Base-by-base conservation (phyloP, 305 asterid species). In the Fraxinus sp. region DNA sequence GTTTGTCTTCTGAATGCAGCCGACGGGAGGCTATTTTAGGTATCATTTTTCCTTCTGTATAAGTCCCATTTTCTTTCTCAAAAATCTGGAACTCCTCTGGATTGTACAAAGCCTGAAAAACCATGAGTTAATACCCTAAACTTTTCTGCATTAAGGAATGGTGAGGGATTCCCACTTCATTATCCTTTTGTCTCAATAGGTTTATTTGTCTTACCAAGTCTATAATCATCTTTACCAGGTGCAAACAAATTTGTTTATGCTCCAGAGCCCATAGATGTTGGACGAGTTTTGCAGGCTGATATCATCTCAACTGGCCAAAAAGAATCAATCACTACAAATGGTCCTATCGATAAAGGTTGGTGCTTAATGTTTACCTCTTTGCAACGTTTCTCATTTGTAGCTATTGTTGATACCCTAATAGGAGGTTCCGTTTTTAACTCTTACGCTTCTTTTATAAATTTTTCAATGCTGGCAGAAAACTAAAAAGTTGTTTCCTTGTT, bases 191-290 rank as follows among this genome's bases (percentile, higher is more conserved):
- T 70, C 30, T 5, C 3, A 18, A 6, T 46, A n/a, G 73, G 75
- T 37, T 62, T 78, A 68, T 71, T 78, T 41, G 76, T 73, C 77
- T 68, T 57, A 59, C 22, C 18, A 59, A 26, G 68, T 89, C 20
- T 22, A 7, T 57, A 20, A n/a, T 77, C 59, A 73, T 24, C 77
- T 72, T 78, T 30, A 22, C 35, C 76, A 96, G 99, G 98, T 85
- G 99, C 99, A 13, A 91, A 89, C 89, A 96, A 96, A 87, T 87
- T 83, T 11, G 90, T 91, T 78, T 96, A 96, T 86, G 99, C 99
- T 82, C 99, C 98, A 0, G 99, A 96, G 87, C 99, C 99, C 1
- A 92, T 94, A 79, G 99, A 96, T 74, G 91, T 96, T 30, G 98
- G 95, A 66, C 91, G 98, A 86, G 93, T 96, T 87, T 85, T 96